phyloP scores from a whole-genome alignment of 108 stramenopile species.

The Cyclotella cryptica region DNA sequence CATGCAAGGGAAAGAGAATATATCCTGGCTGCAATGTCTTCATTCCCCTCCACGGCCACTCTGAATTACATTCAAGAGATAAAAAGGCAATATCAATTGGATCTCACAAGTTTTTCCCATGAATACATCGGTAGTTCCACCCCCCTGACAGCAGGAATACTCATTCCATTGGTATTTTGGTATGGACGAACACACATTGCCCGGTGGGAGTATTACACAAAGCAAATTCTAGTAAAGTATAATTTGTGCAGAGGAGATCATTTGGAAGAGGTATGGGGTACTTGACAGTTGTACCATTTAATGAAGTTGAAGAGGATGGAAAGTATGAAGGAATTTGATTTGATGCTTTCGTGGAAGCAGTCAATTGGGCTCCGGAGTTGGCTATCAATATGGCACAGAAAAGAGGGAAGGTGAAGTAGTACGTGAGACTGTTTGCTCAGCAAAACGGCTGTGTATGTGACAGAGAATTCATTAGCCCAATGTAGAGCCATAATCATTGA shows the following conservation, averaged over 20 bases:
- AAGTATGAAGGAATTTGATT: too few species aligned
- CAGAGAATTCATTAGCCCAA: too few species aligned
- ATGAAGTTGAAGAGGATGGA: too few species aligned
- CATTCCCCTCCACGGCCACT: too few species aligned
- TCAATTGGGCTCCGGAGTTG: too few species aligned
- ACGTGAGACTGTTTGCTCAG: too few species aligned
- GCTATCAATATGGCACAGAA: too few species aligned
- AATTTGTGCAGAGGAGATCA: constrained; percentile 37
- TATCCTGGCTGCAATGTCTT: too few species aligned
- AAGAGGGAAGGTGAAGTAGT: too few species aligned
- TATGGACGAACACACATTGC: constrained; percentile 46
- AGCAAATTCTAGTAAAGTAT: constrained; percentile 10
- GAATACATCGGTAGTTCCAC: not conserved
- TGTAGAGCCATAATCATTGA: too few species aligned
- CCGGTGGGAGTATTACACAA: constrained; percentile 36
- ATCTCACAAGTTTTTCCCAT: constrained; percentile 13
- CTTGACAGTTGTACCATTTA: constrained; percentile 28
- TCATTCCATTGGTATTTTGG: constrained; percentile 54
- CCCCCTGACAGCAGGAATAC: not conserved
- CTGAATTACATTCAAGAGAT: constrained; percentile 43
- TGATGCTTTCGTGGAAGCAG: too few species aligned
- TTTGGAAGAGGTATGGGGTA: constrained; percentile 50
- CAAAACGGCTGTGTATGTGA: too few species aligned
- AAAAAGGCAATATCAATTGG: constrained; percentile 38
- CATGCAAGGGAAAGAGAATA: constrained; percentile 9